phyloP scores from a whole-genome alignment of 2,329 filamentous ascomycete species.

The Paraphoma sp. region DNA sequence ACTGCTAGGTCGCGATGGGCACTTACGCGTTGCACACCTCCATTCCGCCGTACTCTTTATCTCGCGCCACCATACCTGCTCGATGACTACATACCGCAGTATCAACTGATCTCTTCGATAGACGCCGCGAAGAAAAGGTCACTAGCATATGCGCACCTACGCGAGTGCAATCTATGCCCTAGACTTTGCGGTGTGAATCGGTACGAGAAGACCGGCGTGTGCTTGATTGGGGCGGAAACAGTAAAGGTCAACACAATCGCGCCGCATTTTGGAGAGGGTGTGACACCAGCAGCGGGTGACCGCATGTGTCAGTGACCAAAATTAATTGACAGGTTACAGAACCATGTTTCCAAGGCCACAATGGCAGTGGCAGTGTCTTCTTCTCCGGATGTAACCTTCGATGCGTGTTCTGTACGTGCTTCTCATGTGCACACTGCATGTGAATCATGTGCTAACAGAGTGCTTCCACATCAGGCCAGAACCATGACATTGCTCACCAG shows the following conservation, averaged over 20 bases:
- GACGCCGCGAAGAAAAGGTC: constrained; percentile 78
- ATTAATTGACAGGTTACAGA: constrained; percentile 53
- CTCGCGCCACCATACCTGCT: constrained; percentile 73
- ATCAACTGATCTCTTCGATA: constrained; percentile 70
- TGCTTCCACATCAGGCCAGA: constrained; percentile 50
- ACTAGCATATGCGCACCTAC: constrained; percentile 74
- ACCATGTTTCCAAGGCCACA: constrained; percentile 81
- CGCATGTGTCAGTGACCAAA: constrained; percentile 37
- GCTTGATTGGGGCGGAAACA: constrained; percentile 74
- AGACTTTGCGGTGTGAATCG: constrained; percentile 79
- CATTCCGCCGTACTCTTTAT: constrained; percentile 48
- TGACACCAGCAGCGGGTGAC: background rate
- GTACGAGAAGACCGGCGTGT: constrained; percentile 79
- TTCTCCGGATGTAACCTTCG: constrained; percentile 79
- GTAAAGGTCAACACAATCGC: constrained; percentile 85
- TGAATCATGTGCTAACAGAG: background rate
- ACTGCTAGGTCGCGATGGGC: background rate
- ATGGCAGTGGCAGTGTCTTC: constrained; percentile 81
- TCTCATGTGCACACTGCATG: background rate
- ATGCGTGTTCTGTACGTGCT: constrained; percentile 60
- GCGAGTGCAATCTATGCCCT: constrained; percentile 82
- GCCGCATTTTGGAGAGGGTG: constrained; percentile 78
- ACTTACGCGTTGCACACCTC: background rate
- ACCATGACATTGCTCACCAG: constrained; percentile 82
- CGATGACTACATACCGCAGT: constrained; percentile 75